phyloP scores from a whole-genome alignment of 2,329 filamentous ascomycete species.

The Bipolaris cookei region DNA sequence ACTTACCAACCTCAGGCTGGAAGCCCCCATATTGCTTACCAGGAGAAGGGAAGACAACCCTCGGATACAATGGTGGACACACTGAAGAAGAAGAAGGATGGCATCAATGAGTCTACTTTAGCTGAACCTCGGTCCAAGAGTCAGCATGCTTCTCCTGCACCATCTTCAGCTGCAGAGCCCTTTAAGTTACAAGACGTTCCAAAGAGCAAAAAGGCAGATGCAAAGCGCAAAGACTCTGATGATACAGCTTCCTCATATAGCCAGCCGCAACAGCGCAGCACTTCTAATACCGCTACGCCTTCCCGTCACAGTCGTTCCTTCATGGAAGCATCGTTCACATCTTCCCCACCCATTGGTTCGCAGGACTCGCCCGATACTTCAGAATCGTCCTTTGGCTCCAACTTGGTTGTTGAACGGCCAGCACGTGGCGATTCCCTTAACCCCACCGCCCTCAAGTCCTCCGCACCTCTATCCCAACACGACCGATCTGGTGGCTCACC shows the following conservation, averaged over 20 bases:
- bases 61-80: conserved; percentile 67
- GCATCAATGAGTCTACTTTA: conserved; percentile 36
- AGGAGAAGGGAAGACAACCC: conserved; percentile 76
- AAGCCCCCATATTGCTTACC: conserved; percentile 90
- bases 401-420: conserved; percentile 54
- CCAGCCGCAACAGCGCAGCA: conserved; percentile 43
- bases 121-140: conserved; percentile 58
- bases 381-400: conserved; percentile 48
- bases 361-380: conserved; percentile 45
- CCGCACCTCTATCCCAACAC: conserved; percentile 61
- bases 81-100: conserved; percentile 56
- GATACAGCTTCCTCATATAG: conserved; percentile 39
- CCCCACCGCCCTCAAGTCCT: conserved; percentile 51
- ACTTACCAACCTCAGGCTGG: conserved; percentile 40
- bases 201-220: conserved; percentile 63
- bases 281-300: conserved; percentile 48
- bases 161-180: conserved; percentile 46
- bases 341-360: conserved; percentile 48
- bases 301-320: conserved; percentile 42
- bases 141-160: conserved; percentile 47
- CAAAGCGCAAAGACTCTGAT: conserved; percentile 55
- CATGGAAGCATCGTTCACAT: conserved; percentile 44
- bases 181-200: conserved; percentile 85
- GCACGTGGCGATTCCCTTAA: conserved; percentile 67
- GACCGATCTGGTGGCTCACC: conserved; percentile 58